Percentiles rank a stretch among this genome's conserved stretches.
These are phyloP conservation scores for Globisporangium carolinianum DNA, from an alignment of 352 stramenopile genomes.

Conservation along the genomic window DNA sequence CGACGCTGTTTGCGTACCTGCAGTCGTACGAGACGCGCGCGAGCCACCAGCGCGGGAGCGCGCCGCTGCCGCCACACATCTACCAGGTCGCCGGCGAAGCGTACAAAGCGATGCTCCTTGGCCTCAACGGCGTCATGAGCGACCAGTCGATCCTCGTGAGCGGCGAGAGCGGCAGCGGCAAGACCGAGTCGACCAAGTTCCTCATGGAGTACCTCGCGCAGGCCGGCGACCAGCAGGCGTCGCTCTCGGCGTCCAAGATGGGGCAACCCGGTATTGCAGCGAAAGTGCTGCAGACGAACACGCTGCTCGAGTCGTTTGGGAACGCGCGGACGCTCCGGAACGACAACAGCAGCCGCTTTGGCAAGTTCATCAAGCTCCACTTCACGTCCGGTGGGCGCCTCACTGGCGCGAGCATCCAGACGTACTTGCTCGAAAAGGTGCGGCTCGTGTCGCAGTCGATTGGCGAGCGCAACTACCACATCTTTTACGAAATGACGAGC, in stretches of 20 bases:
- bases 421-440: conserved; percentile 94
- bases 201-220: conserved; percentile 85
- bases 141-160: conserved; percentile 85
- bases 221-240: conserved; percentile 68
- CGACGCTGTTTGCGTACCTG: conserved; percentile 53
- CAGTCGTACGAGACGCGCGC: conserved; percentile 44
- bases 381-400: conserved; percentile 70
- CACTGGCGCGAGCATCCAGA: conserved; percentile 85
- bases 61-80: conserved; percentile 64
- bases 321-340: conserved; percentile 86
- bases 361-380: conserved; percentile 91
- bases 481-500: conserved; percentile 81
- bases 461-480: conserved; percentile 83
- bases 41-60: conserved; percentile 21
- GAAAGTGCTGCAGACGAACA: conserved; percentile 90
- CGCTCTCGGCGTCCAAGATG: conserved; percentile 20
- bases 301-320: conserved; percentile 86
- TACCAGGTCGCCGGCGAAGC: conserved; percentile 79
- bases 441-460: conserved; percentile 78
- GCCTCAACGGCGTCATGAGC: conserved; percentile 42
- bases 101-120: conserved; percentile 75
- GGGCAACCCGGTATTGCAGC: conserved; percentile 47
- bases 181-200: conserved; percentile 89
- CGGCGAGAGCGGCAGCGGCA: conserved; percentile 81
- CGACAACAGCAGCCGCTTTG: conserved; percentile 89